These are phyloP conservation scores for Calonectria fujianensis DNA, from an alignment of 2,329 filamentous ascomycete genomes.

Conservation along the genomic window DNA sequence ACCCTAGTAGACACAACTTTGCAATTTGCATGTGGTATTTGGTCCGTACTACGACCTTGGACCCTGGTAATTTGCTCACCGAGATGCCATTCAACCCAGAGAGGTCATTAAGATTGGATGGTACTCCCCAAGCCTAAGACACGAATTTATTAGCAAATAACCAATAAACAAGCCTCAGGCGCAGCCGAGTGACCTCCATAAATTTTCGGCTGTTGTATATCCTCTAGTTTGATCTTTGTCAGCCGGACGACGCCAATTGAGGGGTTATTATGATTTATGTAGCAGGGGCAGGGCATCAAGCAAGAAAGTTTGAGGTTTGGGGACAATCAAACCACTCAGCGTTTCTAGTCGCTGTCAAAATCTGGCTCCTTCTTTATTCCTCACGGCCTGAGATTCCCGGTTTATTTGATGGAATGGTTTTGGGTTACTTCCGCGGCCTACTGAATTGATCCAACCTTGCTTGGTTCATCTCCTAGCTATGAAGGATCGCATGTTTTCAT, in stretches of 20 bases:
- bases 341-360: not conserved
- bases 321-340: not conserved
- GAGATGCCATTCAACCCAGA: not conserved
- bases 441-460: not conserved
- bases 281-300: not conserved
- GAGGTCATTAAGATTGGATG: not conserved
- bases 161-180: not conserved
- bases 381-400: not conserved
- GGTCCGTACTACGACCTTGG: not conserved
- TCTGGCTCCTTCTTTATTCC: not conserved
- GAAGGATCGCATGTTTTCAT: not conserved
- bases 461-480: not conserved
- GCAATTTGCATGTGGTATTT: not conserved
- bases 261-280: not conserved
- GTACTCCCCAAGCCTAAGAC: not conserved
- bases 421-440: not conserved
- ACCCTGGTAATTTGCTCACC: slow-evolving; percentile 11
- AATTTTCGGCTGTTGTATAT: not conserved
- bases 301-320: not conserved
- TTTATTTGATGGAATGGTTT: not conserved
- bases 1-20: not conserved
- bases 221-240: not conserved
- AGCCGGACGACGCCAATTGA: not conserved
- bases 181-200: not conserved
- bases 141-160: not conserved